Evolutionary conservation across 2,329 filamentous ascomycete species (phyloP).

Genomic region (Fusarium goolgardi): DNA sequence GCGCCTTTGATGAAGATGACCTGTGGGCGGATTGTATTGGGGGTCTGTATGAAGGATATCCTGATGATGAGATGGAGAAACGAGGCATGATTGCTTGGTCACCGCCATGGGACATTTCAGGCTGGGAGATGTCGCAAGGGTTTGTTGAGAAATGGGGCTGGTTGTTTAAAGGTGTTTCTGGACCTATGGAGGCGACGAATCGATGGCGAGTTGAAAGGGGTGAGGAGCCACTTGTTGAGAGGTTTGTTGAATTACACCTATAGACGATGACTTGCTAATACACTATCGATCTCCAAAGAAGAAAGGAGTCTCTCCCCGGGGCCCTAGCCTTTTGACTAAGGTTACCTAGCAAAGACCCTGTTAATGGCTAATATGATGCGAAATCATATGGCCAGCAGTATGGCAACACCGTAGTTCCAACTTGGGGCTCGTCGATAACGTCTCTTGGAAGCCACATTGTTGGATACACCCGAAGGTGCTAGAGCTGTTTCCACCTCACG

Average conservation of each 20-base stretch:
- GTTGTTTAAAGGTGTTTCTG: slow-evolving; percentile 23
- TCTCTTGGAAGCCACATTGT: too few relatives aligned
- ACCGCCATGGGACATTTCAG: slow-evolving; percentile 40
- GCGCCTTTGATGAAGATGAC: slow-evolving; percentile 55
- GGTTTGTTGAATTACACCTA: background rate
- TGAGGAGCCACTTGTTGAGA: slow-evolving; percentile 16
- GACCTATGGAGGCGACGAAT: slow-evolving; percentile 33
- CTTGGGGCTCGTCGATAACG: too few relatives aligned
- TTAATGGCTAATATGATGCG: too few relatives aligned
- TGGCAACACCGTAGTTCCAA: too few relatives aligned
- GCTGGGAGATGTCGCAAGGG: slow-evolving; percentile 40
- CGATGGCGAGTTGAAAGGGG: slow-evolving; percentile 30
- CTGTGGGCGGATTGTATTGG: slow-evolving; percentile 58
- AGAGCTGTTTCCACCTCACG: too few relatives aligned
- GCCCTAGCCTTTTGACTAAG: too few relatives aligned
- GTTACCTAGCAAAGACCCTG: too few relatives aligned
- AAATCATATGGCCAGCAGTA: too few relatives aligned
- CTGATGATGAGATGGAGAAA: slow-evolving; percentile 55
- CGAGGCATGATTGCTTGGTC: slow-evolving; percentile 58
- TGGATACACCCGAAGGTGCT: too few relatives aligned
- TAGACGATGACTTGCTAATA: background rate
- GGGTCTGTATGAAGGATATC: slow-evolving; percentile 58
- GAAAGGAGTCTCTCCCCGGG: too few relatives aligned
- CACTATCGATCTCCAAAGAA: background rate
- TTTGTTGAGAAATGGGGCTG: slow-evolving; percentile 43